Evolutionary conservation across 2,329 filamentous ascomycete species (phyloP), one percentile per base, ranked within the genome.

Genomic region (Diaporthe amygdali): DNA sequence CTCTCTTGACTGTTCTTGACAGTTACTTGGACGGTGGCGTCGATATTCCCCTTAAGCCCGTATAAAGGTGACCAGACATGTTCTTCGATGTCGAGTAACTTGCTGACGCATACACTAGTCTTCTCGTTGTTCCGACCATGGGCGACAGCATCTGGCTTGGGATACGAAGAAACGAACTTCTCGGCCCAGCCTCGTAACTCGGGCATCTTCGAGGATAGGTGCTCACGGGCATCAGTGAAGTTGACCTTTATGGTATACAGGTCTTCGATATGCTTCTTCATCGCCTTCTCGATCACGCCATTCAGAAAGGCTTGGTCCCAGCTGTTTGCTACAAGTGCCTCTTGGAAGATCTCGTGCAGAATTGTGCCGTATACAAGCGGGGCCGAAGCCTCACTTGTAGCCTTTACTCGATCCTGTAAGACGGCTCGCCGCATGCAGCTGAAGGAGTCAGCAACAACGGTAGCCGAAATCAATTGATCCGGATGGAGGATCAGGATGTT

Each of bases 41-140:
- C 96, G 72, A 99, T 96, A 76, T 98, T 99, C 37, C 96, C 96
- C 81, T 99, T 99, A 20, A 99, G 86, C 0, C 96, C 96, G 79
- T 97, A 99, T 90, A 95, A 96, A 0, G 96, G 96, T 8, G 96
- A 98, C 96, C 96, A 99, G 34, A 99, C 91, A 78, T 98, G 96
- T 81, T 99, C 96, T 80, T 99, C 96, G 12, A 99, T 94, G 78
- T 98, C 96, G 17, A 99, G 91, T 34, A 99, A 86, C 79, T 98
- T 99, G 77, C 92, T 97, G 75, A 99, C 91, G 75, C 93, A 95
- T 88, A 98, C 92, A 70, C 88, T 92, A 14, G 92, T 90, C 75
- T 91, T 92, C 67, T 92, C 90, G 49, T 92, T 93, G 77, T 95
- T 92, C 56, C 93, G 89, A 74, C 95, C 94, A 75, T 94, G 92